Evolutionary conservation across 1,139 yeast species (phyloP).

Genomic region (Saccharomyces hybrid): DNA sequence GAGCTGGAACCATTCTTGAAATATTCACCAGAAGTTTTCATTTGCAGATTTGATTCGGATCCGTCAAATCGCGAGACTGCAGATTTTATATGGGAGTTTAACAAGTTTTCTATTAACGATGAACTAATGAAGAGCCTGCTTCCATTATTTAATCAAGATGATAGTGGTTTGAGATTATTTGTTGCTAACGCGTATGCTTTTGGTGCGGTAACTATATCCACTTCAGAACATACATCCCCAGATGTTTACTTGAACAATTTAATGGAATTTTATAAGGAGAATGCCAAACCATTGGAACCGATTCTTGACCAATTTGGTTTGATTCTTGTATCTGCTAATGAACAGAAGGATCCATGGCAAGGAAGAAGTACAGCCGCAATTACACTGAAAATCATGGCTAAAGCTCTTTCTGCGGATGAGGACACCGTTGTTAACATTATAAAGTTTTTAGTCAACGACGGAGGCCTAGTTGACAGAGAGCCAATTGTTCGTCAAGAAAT

Average conservation of each 20-base stretch:
- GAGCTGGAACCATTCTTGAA: constrained; percentile 53
- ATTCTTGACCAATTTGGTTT: constrained; percentile 73
- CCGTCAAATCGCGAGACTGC: constrained; percentile 59
- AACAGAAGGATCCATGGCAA: constrained; percentile 73
- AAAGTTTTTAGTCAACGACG: constrained; percentile 50
- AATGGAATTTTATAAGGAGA: constrained; percentile 48
- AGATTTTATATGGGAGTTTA: constrained; percentile 78
- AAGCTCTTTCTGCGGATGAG: constrained; percentile 35
- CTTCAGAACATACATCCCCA: no score
- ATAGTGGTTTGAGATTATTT: constrained; percentile 61
- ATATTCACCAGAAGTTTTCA: constrained; percentile 66
- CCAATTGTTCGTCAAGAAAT: constrained; percentile 69
- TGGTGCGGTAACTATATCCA: constrained; percentile 29
- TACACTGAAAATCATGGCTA: constrained; percentile 52
- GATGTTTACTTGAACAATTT: constrained; percentile 37
- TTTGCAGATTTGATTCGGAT: constrained; percentile 70
- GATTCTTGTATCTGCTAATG: constrained; percentile 53
- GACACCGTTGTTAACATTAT: constrained; percentile 44
- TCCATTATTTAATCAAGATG: constrained; percentile 43
- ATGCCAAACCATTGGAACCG: constrained; percentile 71
- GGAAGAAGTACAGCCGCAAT: constrained; percentile 75
- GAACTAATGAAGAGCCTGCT: constrained; percentile 43
- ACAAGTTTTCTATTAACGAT: constrained; percentile 42
- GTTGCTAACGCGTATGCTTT: constrained; percentile 54
- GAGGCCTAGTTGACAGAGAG: constrained; percentile 69